phyloP scores from a whole-genome alignment of 2,329 filamentous ascomycete genomes.

The Paraphaeosphaeria minitans region DNA sequence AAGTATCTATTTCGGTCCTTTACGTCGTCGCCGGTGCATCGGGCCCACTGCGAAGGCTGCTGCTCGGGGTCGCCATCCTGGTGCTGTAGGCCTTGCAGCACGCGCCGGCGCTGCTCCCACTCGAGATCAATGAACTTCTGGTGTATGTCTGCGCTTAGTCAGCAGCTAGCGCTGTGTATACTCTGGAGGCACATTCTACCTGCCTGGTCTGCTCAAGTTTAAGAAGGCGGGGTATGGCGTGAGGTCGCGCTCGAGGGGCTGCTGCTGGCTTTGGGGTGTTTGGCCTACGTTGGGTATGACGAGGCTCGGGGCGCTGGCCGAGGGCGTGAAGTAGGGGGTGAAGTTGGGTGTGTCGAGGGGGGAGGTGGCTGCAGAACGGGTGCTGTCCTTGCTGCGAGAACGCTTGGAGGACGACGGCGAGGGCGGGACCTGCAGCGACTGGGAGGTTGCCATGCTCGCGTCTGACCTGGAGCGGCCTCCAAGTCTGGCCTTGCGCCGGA shows the following conservation, averaged over 20 bases:
- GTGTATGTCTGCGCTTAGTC: constrained; percentile 56
- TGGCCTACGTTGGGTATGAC: constrained; percentile 26
- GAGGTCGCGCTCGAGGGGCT: constrained; percentile 25
- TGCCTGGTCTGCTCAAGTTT: constrained; percentile 55
- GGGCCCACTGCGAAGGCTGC: constrained; percentile 61
- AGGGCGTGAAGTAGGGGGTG: constrained; percentile 33
- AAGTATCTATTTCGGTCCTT: constrained; percentile 78
- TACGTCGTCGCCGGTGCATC: constrained; percentile 62
- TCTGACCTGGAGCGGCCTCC: constrained; percentile 36
- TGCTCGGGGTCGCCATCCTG: constrained; percentile 48
- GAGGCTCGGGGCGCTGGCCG: constrained; percentile 41
- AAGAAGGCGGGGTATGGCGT: constrained; percentile 60
- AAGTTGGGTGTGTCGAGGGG: constrained; percentile 31
- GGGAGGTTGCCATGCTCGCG: constrained; percentile 28
- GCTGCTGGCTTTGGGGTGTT: constrained; percentile 14
- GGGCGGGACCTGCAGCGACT: constrained; percentile 35
- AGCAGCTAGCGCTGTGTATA: constrained; percentile 13
- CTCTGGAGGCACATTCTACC: constrained; percentile 42
- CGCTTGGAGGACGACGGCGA: constrained; percentile 48
- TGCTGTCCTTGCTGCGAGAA: constrained; percentile 45
- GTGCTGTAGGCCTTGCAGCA: constrained; percentile 51
- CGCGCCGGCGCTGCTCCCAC: constrained; percentile 62
- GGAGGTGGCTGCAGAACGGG: constrained; percentile 35
- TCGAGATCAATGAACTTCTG: constrained; percentile 66
- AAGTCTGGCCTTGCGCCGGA: constrained; percentile 48